phyloP scores from a whole-genome alignment of 1,284 basidiomycete genomes.

The Austropuccinia psidii region DNA sequence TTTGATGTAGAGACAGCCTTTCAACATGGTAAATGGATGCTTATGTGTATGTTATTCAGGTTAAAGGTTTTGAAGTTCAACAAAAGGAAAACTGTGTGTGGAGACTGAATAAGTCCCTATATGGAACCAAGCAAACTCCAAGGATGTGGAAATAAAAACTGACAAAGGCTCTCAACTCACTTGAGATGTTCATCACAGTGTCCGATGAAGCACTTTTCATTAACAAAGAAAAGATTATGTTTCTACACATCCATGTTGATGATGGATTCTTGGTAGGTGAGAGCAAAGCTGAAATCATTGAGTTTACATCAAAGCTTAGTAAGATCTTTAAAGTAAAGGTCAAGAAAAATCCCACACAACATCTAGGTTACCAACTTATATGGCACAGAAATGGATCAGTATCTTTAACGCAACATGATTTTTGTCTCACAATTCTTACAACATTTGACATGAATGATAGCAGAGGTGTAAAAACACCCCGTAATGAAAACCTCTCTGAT shows the following conservation, averaged over 20 bases:
- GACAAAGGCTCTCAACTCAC: not conserved
- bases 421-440: not conserved
- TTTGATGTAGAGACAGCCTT: slow-evolving; percentile 5
- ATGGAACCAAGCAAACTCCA: slow-evolving; percentile 7
- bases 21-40: slow-evolving; percentile 1
- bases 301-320: not conserved
- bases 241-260: slow-evolving; percentile 16
- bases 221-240: not conserved
- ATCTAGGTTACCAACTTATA: not conserved
- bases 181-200: not conserved
- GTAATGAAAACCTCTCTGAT: not conserved
- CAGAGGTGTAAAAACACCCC: not conserved
- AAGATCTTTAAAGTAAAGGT: not conserved
- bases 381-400: not conserved
- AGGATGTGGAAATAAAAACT: not conserved
- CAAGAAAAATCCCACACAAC: not conserved
- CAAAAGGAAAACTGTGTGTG: not conserved
- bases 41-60: not conserved
- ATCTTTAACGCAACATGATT: not conserved
- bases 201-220: not conserved
- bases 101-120: not conserved
- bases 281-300: not conserved
- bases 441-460: not conserved
- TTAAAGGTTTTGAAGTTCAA: slow-evolving; percentile 1
- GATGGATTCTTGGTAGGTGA: not conserved